These are phyloP conservation scores for Hypomyces perniciosus DNA, from an alignment of 2,329 filamentous ascomycete species.

Conservation along the genomic window DNA sequence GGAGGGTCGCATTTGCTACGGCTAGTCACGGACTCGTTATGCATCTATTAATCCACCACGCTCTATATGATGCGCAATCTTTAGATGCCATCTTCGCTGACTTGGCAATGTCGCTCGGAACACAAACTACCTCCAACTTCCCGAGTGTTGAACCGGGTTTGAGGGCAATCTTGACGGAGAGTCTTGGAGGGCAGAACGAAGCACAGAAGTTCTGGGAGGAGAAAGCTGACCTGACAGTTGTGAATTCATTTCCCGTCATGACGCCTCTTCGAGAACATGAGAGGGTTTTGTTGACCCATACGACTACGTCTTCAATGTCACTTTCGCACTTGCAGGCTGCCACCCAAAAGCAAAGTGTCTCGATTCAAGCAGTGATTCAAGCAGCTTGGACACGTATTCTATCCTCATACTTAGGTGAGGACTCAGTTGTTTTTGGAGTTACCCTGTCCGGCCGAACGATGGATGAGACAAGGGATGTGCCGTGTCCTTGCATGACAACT, in stretches of 20 bases:
- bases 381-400: conserved; percentile 73
- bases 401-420: conserved; percentile 70
- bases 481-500: conserved; percentile 78
- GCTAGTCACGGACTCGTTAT: conserved; percentile 22
- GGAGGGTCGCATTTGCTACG: conserved; percentile 51
- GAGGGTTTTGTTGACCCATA: conserved; percentile 29
- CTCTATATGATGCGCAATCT: conserved; percentile 78
- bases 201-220: conserved; percentile 58
- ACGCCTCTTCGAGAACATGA: conserved; percentile 50
- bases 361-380: conserved; percentile 69
- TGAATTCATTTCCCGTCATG: conserved; percentile 71
- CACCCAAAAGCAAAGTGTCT: conserved; percentile 56
- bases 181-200: conserved; percentile 22
- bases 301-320: conserved; percentile 29
- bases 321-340: conserved; percentile 45
- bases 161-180: conserved; percentile 35
- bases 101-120: conserved; percentile 34
- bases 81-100: conserved; percentile 59
- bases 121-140: conserved; percentile 11
- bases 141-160: conserved; percentile 31
- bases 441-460: conserved; percentile 70
- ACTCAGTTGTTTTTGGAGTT: conserved; percentile 68
- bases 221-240: conserved; percentile 44
- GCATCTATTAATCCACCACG: conserved; percentile 62
- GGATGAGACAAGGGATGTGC: conserved; percentile 50